Evolutionary conservation across 2,329 filamentous ascomycete genomes (phyloP), one percentile per base, ranked within the genome.

Genomic region (Graphilbum sp.): DNA sequence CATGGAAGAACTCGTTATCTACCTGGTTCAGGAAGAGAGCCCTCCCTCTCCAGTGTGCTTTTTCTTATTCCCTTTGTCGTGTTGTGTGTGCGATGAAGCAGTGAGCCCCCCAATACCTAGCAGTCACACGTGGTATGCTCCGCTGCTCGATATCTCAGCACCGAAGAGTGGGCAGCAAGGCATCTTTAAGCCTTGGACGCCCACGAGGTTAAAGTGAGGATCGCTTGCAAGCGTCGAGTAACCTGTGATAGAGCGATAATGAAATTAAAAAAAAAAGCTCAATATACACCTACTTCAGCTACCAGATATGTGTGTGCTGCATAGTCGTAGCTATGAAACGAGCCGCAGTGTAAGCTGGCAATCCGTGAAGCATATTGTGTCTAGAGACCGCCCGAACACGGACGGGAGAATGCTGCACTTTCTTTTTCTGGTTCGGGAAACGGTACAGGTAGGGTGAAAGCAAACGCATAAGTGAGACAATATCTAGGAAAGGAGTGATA

Each of bases 171-270:
- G 70, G 60, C 40, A 15, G 33, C 24, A 21, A 21, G 19, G 16
- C 34, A 15, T 27, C 20, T 29, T 9, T 29, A 5, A 12, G 15
- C 27, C 13, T 12, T 29, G 15, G 27, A 29, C 27, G 27, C 59
- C 67, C 69, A 75, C 66, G 72, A 78, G 74, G 74, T 79, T 79
- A 75, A 79, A 79, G 73, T 73, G 64, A 73, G 66, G 64, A 62
- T 67, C 55, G 64, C 64, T 61, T 48, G 59, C 61, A 60, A 61
- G 71, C 70, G 73, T 78, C 64, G 74, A 79, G 73, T 64, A 63
- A 56, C 60, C 58, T 53, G 27, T 33, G 27, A 33, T 35, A 7
- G 12, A 38, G n/a, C n/a, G n/a, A n/a, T n/a, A n/a, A n/a, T n/a
- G n/a, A n/a, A n/a, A n/a, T n/a, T 34, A 24, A 31, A 34, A 40